A percentile compares a stretch with the other conserved stretches of the same genome.
phyloP scores from a whole-genome alignment of 257 asterid genomes.

The Schizonepeta tenuifolia region DNA sequence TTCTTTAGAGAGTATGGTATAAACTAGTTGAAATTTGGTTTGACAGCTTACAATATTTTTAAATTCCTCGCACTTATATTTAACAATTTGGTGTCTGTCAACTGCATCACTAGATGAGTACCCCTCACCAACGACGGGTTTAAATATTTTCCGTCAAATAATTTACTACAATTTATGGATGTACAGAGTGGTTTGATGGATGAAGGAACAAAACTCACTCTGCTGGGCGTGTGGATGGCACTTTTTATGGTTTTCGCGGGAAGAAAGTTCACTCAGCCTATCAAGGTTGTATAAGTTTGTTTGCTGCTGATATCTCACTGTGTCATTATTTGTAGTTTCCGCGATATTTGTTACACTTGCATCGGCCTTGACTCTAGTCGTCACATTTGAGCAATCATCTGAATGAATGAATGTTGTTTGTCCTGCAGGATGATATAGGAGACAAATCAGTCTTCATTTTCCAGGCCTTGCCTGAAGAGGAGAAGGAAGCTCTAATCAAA shows the following conservation, averaged over 20 bases:
- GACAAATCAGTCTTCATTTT: slow-evolving; percentile 90
- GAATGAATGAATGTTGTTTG: neutral
- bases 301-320: neutral
- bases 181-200: slow-evolving; percentile 84
- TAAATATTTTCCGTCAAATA: neutral
- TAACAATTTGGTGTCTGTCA: neutral
- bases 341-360: neutral
- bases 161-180: neutral
- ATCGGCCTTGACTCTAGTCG: neutral
- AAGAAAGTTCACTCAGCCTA: slow-evolving; percentile 91
- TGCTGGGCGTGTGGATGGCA: slow-evolving; percentile 82
- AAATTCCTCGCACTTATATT: neutral
- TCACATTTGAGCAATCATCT: neutral
- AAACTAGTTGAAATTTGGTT: too few relatives aligned
- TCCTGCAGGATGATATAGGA: slow-evolving; percentile 86
- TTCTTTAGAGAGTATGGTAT: too few relatives aligned
- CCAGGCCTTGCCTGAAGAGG: slow-evolving; percentile 68
- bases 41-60: too few relatives aligned
- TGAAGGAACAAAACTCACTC: slow-evolving; percentile 61
- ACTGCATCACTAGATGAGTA: neutral
- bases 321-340: neutral
- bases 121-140: neutral
- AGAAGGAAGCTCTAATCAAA: slow-evolving; percentile 55
- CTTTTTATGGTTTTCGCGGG: slow-evolving; percentile 84
- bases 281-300: slow-evolving; percentile 54